Conservation (phyloP, 352 stramenopile genomes). For the Phytophthora chlamydospora region DNA sequence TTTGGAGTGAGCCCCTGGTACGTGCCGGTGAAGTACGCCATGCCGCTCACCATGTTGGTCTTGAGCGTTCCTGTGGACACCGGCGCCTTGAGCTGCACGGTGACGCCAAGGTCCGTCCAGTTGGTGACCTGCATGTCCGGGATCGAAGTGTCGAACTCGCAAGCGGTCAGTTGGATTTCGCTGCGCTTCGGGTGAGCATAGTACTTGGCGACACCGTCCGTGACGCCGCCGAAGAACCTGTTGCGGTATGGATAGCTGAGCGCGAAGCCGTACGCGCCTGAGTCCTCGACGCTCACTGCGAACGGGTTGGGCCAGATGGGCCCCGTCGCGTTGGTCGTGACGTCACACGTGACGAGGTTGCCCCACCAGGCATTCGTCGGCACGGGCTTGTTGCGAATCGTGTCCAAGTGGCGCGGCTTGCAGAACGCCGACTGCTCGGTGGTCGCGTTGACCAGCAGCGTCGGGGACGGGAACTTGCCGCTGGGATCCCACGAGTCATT, state of each 20-base stretch:
- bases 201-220: conserved; percentile 48
- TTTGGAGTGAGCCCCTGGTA: conserved; percentile 63
- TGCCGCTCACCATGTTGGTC: conserved; percentile 65
- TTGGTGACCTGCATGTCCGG: conserved; percentile 57
- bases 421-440: conserved; percentile 51
- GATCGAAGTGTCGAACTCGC: conserved; percentile 50
- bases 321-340: conserved; percentile 47
- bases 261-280: conserved; percentile 49
- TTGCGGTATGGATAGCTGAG: conserved; percentile 75
- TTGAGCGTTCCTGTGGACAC: conserved; percentile 40
- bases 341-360: conserved; percentile 77
- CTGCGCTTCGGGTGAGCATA: conserved; percentile 70
- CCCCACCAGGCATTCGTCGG: conserved; percentile 85
- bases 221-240: conserved; percentile 61
- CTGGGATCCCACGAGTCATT: conserved; percentile 57
- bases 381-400: conserved; percentile 48
- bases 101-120: conserved; percentile 76
- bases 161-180: conserved; percentile 64
- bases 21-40: conserved; percentile 71
- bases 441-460: conserved; percentile 44
- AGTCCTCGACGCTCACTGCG: conserved; percentile 54
- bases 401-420: conserved; percentile 63
- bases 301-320: conserved; percentile 79
- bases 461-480: conserved; percentile 39
- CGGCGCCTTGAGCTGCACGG: conserved; percentile 45